phyloP scores from a whole-genome alignment of 495 filamentous ascomycete species.

The Penicillium lagena region DNA sequence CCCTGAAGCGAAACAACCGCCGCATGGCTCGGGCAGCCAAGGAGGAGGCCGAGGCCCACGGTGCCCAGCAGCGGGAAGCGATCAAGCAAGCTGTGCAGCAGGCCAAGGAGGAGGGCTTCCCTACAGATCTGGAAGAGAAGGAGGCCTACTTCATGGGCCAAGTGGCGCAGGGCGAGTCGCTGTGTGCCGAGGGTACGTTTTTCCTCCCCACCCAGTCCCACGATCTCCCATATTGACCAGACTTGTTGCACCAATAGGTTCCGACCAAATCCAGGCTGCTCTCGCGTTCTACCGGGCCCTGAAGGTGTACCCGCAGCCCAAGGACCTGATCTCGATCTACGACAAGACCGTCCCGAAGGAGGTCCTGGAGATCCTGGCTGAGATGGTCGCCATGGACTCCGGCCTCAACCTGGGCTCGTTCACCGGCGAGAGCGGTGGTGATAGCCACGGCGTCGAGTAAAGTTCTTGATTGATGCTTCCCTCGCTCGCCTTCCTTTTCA shows the following conservation, averaged over 20 bases:
- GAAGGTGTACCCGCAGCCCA: slow-evolving; percentile 93
- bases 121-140: slow-evolving; percentile 82
- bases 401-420: slow-evolving; percentile 56
- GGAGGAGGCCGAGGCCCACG: slow-evolving; percentile 64
- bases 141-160: slow-evolving; percentile 92
- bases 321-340: slow-evolving; percentile 90
- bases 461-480: background rate
- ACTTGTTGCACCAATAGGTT: slow-evolving; percentile 38
- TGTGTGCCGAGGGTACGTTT: slow-evolving; percentile 62
- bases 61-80: slow-evolving; percentile 59
- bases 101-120: slow-evolving; percentile 87
- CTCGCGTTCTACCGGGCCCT: slow-evolving; percentile 95
- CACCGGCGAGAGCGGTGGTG: slow-evolving; percentile 29
- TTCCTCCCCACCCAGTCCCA: background rate
- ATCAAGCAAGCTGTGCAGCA: slow-evolving; percentile 67
- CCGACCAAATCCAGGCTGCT: slow-evolving; percentile 74
- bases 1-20: slow-evolving; percentile 76
- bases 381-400: slow-evolving; percentile 92
- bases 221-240: too few relatives aligned
- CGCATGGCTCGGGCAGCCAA: slow-evolving; percentile 68
- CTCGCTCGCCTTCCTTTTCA: slow-evolving; percentile 1
- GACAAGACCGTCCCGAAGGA: slow-evolving; percentile 97
- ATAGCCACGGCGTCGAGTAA: slow-evolving; percentile 39
- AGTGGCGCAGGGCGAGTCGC: slow-evolving; percentile 75
- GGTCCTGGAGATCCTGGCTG: slow-evolving; percentile 87